Base-by-base conservation (phyloP, 345 rosid genomes). In the Capsella bursapastoris region DNA sequence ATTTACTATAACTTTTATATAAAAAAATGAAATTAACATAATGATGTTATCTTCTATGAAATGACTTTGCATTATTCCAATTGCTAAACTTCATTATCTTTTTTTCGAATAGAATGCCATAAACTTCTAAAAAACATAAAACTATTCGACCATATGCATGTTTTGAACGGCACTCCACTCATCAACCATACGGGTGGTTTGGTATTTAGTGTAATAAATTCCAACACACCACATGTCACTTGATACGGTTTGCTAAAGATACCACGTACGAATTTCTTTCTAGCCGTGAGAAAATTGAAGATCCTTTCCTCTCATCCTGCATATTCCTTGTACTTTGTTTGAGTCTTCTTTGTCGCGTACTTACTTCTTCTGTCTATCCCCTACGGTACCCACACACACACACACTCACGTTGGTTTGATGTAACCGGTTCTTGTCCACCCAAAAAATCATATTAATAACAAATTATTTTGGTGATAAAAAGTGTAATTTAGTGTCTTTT, bases 351-450 rank as follows among this genome's bases (percentile, higher is more conserved):
- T 70, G 58, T 59, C 27, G 13, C 6, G 4, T 50, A 55, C 65
- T 8, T 56, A 56, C 50, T 25, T 55, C 9, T 43, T 40, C 37
- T 15, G 70, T 64, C 27, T 56, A 44, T 37, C 55, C 31, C 55
- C 31, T 13, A 55, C 65, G 38, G 16, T 22, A 22, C 8, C 18
- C 52, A 41, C 12, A 48, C 62, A 52, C 8, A 31, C 52, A 41
- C 12, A 48, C 62, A 52, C 55, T 56, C 48, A 56, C 4, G 41
- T n/a, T 7, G 28, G 34, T 53, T 44, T 37, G 14, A n/a, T 31
- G 13, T n/a, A 56, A 65, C 41, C 66, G 18, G 71, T 45, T 73
- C 45, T 43, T 34, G 40, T 73, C 77, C 48, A 66, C 53, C 66
- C 25, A 50, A 47, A 50, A 47, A 66, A 28, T 13, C 45, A 28